Conservation (phyloP, 345 rosid species). For the Rhizophora mangle region DNA sequence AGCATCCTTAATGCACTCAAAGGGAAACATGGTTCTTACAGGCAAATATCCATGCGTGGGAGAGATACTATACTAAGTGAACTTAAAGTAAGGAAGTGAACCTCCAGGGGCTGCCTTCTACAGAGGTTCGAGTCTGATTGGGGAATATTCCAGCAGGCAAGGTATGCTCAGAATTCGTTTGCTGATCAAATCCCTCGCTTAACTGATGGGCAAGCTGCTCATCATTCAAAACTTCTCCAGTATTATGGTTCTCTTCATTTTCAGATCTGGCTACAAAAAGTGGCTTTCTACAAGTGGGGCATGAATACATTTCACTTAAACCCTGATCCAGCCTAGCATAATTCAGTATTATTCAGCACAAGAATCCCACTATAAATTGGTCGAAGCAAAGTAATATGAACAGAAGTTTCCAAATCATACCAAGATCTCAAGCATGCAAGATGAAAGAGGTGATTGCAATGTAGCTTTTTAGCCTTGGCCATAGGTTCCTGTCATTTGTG, state of each 20-base stretch:
- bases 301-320: slow-evolving; percentile 80
- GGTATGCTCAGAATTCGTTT: slow-evolving; percentile 45
- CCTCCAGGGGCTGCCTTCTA: slow-evolving; percentile 83
- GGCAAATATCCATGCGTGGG: slow-evolving; percentile 8
- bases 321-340: slow-evolving; percentile 97
- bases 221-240: slow-evolving; percentile 52
- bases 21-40: neutral
- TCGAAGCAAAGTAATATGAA: slow-evolving; percentile 4
- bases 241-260: slow-evolving; percentile 46
- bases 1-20: neutral
- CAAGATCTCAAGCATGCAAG: slow-evolving; percentile 98
- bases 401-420: slow-evolving; percentile 35
- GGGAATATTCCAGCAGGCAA: slow-evolving; percentile 70
- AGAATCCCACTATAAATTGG: slow-evolving; percentile 7
- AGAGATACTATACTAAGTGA: slow-evolving; percentile 2
- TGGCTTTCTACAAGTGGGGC: slow-evolving; percentile 98
- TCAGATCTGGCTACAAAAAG: slow-evolving; percentile 69
- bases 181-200: slow-evolving; percentile 56
- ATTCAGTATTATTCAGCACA: slow-evolving; percentile 24
- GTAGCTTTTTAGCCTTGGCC: slow-evolving; percentile 94
- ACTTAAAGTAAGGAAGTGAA: slow-evolving; percentile 31
- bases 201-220: slow-evolving; percentile 82
- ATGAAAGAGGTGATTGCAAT: slow-evolving; percentile 92
- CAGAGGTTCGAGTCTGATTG: slow-evolving; percentile 48
- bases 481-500: slow-evolving; percentile 81